Evolutionary conservation across 2,329 filamentous ascomycete genomes (phyloP).

Genomic region (Colletotrichum paranaense): DNA sequence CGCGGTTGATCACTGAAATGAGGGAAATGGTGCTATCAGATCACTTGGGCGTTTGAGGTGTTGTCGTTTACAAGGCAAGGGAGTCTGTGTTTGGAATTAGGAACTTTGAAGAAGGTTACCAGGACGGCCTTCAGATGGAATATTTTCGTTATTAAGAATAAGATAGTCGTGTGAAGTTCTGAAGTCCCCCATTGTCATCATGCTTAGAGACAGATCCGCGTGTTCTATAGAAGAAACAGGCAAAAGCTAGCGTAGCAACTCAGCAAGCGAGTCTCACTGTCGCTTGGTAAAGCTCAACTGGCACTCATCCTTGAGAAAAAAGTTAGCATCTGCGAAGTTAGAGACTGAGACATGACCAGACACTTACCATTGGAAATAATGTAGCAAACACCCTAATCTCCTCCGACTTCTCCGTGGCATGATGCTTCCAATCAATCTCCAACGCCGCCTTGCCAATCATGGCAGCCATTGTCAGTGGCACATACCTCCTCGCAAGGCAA

Average conservation of each 20-base stretch:
- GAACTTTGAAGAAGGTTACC: rapidly evolving
- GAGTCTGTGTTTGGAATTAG: neutral
- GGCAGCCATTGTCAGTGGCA: constrained; percentile 60
- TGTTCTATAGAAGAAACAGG: neutral
- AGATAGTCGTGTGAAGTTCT: neutral
- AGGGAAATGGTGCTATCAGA: neutral
- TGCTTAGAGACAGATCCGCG: neutral
- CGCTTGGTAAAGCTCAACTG: constrained; percentile 49
- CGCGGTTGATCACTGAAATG: neutral
- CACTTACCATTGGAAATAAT: constrained; percentile 59
- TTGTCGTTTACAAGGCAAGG: no score
- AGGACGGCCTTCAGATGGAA: neutral
- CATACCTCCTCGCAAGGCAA: constrained; percentile 60
- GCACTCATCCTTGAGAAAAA: constrained; percentile 46
- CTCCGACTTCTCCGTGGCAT: constrained; percentile 59
- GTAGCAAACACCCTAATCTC: constrained; percentile 63
- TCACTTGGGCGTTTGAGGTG: neutral
- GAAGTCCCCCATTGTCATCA: neutral
- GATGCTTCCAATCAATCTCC: constrained; percentile 62
- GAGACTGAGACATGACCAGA: neutral
- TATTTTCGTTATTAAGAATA: neutral
- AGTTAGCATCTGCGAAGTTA: constrained; percentile 17
- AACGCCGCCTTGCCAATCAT: constrained; percentile 65
- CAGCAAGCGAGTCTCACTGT: neutral
- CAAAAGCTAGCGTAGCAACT: neutral